phyloP scores from a whole-genome alignment of 352 stramenopile species.

The Phytopythium litorale region DNA sequence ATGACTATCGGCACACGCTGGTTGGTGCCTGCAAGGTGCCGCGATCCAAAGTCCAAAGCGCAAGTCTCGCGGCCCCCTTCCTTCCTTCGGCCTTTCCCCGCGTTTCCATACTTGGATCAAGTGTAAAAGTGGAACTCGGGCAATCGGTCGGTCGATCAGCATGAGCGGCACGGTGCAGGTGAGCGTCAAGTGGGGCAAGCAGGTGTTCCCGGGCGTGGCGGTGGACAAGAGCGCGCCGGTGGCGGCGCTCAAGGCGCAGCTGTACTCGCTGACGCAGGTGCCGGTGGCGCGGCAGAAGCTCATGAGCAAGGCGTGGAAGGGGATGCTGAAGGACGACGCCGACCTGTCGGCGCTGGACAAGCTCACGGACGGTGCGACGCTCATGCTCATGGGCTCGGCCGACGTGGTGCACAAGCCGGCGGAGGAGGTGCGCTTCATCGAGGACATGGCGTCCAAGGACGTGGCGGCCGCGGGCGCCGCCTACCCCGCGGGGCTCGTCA shows the following conservation, averaged over 20 bases:
- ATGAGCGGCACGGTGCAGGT: conserved; percentile 52
- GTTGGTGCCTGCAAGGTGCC: too few species aligned
- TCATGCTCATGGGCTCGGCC: conserved; percentile 95
- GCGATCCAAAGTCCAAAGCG: too few species aligned
- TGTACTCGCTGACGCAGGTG: conserved; percentile 78
- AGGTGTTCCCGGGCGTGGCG: conserved; percentile 60
- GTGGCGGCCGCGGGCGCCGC: conserved; percentile 77
- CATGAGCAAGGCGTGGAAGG: conserved; percentile 89
- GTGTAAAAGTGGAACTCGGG: not conserved
- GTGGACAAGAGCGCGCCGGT: conserved; percentile 69
- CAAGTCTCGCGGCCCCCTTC: too few species aligned
- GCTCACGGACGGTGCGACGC: conserved; percentile 48
- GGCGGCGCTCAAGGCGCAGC: conserved; percentile 74
- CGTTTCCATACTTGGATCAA: too few species aligned
- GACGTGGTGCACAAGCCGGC: conserved; percentile 88
- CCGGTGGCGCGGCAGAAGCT: conserved; percentile 86
- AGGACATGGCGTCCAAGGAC: conserved; percentile 83
- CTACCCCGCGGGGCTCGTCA: conserved; percentile 91
- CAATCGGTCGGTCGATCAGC: not conserved
- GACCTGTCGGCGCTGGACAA: conserved; percentile 53
- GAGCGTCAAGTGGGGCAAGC: conserved; percentile 87
- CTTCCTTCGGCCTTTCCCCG: too few species aligned
- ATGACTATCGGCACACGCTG: too few species aligned
- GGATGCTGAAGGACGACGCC: conserved; percentile 86
- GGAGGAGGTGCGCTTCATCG: conserved; percentile 79